Percentiles rank a stretch among this genome's conserved stretches.
phyloP scores from a whole-genome alignment of 2,329 filamentous ascomycete species.

The Didymella keratinophila region DNA sequence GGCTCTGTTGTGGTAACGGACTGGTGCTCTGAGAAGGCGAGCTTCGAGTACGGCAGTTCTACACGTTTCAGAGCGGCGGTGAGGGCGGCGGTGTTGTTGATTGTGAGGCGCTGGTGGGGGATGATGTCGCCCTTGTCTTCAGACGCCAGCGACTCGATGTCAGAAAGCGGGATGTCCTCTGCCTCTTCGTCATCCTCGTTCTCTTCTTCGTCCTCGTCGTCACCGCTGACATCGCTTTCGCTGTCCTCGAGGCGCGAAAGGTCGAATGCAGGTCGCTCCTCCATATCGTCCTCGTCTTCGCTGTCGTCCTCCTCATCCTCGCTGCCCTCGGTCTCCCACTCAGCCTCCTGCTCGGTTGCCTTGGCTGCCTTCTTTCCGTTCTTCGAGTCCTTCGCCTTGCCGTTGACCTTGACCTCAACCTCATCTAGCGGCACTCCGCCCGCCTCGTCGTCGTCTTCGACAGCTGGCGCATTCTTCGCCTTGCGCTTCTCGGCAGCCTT shows the following conservation, averaged over 20 bases:
- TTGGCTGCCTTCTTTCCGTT: constrained; percentile 45
- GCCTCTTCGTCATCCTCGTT: constrained; percentile 77
- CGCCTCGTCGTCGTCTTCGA: constrained; percentile 32
- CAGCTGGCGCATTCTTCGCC: constrained; percentile 37
- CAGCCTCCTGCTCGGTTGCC: constrained; percentile 35
- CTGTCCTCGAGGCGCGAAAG: constrained; percentile 50
- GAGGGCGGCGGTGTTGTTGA: constrained; percentile 94
- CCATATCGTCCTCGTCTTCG: constrained; percentile 44
- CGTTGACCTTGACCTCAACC: constrained; percentile 39
- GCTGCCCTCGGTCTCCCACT: constrained; percentile 45
- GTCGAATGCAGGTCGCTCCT: constrained; percentile 33
- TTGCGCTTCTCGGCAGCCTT: constrained; percentile 63
- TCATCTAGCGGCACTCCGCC: constrained; percentile 44
- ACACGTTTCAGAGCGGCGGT: constrained; percentile 81
- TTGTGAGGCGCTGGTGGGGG: constrained; percentile 90
- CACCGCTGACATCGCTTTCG: constrained; percentile 52
- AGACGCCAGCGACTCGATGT: constrained; percentile 79
- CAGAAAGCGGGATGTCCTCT: constrained; percentile 88
- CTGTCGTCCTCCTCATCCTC: constrained; percentile 47
- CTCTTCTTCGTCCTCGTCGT: constrained; percentile 56
- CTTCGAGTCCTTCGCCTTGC: constrained; percentile 43
- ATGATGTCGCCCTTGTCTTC: constrained; percentile 87
- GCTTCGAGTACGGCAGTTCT: constrained; percentile 70
- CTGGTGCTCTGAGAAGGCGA: constrained; percentile 85
- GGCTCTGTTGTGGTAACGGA: constrained; percentile 72